Evolutionary conservation across 2,329 filamentous ascomycete species (phyloP), one percentile per base, ranked within the genome.

Genomic region (Mollisiaceae sp.): DNA sequence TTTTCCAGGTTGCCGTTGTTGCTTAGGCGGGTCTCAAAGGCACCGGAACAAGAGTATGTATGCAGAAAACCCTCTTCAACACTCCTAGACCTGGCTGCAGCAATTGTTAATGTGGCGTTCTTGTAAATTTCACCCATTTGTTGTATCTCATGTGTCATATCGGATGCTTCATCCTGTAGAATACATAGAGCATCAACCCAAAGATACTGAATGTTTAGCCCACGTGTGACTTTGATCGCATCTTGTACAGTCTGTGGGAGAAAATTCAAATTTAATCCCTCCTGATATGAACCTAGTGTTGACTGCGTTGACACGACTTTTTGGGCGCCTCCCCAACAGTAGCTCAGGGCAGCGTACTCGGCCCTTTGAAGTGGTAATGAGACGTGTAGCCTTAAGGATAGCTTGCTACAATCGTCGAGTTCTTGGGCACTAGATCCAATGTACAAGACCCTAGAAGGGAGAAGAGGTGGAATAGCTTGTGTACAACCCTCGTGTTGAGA

Each of bases 101-200:
- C 61, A 54, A 68, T 68, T 24, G 43, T 68, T 24, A 68, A 14
- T 38, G 45, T 62, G 3, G 66, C 60, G 18, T 60, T 52, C 2
- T 55, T n/a, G 43, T 68, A 68, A 2, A 68, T 50, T 11, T 32
- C 38, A 12, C 45, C 20, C 69, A 71, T 63, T 20, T 43, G 8
- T 60, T 62, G 45, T 12, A 63, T 57, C 50, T 70, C 57, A 6
- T 36, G 32, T 14, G 9, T 45, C 50, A 41, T 56, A 38, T 67
- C 63, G 27, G 27, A 32, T 14, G 47, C 58, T n/a, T 56, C 52
- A 27, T 67, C 63, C 35, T 67, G 65, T 27, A 67, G 63, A 20
- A 67, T 63, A 47, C 65, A 67, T 22, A 67, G 38, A 12, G 63
- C 56, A 61, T 67, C 65, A 20, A 67, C 65, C 65, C 65, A 67